Base-by-base conservation (phyloP, 1,284 basidiomycete species). In the Cystobasidium pallidum region DNA sequence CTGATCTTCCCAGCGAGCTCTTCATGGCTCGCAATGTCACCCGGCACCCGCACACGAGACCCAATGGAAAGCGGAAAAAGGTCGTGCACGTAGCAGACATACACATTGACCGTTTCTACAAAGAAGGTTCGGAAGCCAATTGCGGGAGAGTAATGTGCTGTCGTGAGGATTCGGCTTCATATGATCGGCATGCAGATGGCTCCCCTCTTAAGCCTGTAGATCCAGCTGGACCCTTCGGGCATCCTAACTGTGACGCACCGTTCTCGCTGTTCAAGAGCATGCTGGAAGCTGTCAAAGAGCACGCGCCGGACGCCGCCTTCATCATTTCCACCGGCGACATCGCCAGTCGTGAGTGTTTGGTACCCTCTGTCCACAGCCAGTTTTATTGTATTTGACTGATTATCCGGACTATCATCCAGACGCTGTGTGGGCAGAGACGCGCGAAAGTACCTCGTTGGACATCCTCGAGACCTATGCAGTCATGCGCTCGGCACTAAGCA, bases 321-420 rank as follows among this genome's bases (percentile, higher is more conserved):
- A 83, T 85, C 2, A 84, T 88, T 54, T 87, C 87, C 73, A 88
- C 86, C 19, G 87, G 87, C 6, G 87, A 88, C 76, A 84, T 87
- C 4, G 83, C 87, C 10, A 86, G 87, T 81, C 85, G 86, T 85
- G 70, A 58, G 80, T 78, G 19, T 13, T 45, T 41, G n/a, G 39
- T 8, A 7, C 39, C 7, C 8, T 41, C 39, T 36, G 54, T 17
- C 36, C n/a, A 30, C 15, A 47, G 26, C 45, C 26, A 2, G 24
- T 24, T 24, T 32, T 45, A 1, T 11, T 21, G 51, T 13, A n/a
- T 41, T 10, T 34, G 32, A 34, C 13, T 34, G 15, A 57, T 32
- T 4, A 19, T n/a, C 10, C 32, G 36, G 19, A 6, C 54, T 39
- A 15, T 32, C 21, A 24, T 51, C 8, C 51, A 76, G 75, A 77